Percentiles rank a stretch among this genome's conserved stretches.
Evolutionary conservation across 768 basidiomycete genomes (phyloP).

Genomic region (Pluteus cervinus): DNA sequence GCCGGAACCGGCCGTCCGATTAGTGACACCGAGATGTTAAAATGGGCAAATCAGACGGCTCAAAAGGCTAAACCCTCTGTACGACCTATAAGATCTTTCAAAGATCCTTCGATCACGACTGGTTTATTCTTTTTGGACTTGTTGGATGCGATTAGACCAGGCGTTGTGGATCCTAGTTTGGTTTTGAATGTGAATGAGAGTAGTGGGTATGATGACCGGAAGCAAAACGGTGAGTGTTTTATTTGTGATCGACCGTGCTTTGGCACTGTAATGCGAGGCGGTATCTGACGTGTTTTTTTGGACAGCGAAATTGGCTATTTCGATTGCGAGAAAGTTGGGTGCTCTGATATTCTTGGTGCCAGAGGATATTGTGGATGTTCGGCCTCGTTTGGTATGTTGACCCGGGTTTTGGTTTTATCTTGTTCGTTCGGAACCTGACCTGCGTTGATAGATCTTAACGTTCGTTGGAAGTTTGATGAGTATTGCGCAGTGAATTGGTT

Average conservation of each 20-base stretch:
- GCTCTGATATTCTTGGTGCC: slow-evolving; percentile 95
- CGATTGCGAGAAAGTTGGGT: slow-evolving; percentile 97
- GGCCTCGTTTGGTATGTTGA: slow-evolving; percentile 73
- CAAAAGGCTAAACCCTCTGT: slow-evolving; percentile 57
- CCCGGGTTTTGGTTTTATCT: neutral
- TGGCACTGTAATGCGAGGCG: slow-evolving; percentile 5
- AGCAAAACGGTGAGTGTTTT: slow-evolving; percentile 79
- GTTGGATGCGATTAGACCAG: slow-evolving; percentile 85
- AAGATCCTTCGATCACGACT: slow-evolving; percentile 84
- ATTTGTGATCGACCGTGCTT: neutral
- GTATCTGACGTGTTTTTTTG: slow-evolving; percentile 3
- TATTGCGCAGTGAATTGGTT: slow-evolving; percentile 45
- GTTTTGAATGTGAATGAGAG: slow-evolving; percentile 54
- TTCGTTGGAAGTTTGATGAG: slow-evolving; percentile 94
- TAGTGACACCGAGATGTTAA: slow-evolving; percentile 89
- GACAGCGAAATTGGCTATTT: slow-evolving; percentile 92
- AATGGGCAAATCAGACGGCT: slow-evolving; percentile 91
- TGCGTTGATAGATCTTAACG: slow-evolving; percentile 67
- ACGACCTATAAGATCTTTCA: slow-evolving; percentile 82
- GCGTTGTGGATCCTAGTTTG: slow-evolving; percentile 88
- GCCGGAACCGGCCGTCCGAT: slow-evolving; percentile 73
- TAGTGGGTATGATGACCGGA: slow-evolving; percentile 80
- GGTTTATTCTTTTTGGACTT: slow-evolving; percentile 92
- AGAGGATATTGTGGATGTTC: slow-evolving; percentile 94
- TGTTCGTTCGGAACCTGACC: neutral